Evolutionary conservation across 108 stramenopile species (phyloP).

Genomic region (Skeletonema marinoi): DNA sequence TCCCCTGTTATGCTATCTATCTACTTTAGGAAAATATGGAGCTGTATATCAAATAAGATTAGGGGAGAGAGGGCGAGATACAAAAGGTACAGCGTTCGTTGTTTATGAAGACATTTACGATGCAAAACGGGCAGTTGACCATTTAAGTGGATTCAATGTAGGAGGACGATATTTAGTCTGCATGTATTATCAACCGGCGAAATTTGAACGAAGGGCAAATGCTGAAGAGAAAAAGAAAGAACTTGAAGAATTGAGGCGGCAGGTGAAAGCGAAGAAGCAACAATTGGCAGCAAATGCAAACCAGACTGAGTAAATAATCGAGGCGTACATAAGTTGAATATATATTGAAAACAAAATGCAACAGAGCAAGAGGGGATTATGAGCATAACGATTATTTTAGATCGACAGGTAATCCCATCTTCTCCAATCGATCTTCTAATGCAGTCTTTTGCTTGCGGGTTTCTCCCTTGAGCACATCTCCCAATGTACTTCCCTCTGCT

Average conservation of each 20-base stretch:
- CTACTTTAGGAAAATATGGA: slow-evolving; percentile 91
- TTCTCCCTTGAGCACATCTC: slow-evolving; percentile 80
- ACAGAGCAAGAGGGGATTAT: neutral
- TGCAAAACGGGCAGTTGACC: slow-evolving; percentile 97
- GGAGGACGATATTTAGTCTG: slow-evolving; percentile 96
- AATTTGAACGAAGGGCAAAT: slow-evolving; percentile 68
- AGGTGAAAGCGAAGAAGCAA: slow-evolving; percentile 70
- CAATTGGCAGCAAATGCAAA: slow-evolving; percentile 31
- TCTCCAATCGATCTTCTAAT: slow-evolving; percentile 82
- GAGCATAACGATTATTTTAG: slow-evolving; percentile 47
- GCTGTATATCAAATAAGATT: slow-evolving; percentile 96
- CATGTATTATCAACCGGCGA: slow-evolving; percentile 95
- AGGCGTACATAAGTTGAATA: neutral
- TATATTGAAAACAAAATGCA: neutral
- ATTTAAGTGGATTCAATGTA: slow-evolving; percentile 97
- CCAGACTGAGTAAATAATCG: neutral
- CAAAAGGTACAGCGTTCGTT: slow-evolving; percentile 97
- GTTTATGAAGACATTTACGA: slow-evolving; percentile 97
- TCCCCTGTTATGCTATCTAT: neutral
- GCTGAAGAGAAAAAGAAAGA: slow-evolving; percentile 89
- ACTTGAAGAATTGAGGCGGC: slow-evolving; percentile 89
- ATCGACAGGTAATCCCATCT: slow-evolving; percentile 89
- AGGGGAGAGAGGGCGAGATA: slow-evolving; percentile 85
- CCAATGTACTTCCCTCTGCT: slow-evolving; percentile 83
- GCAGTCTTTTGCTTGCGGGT: slow-evolving; percentile 80